Conservation (phyloP, 2,329 filamentous ascomycete genomes). For the Sporothrix phasma region DNA sequence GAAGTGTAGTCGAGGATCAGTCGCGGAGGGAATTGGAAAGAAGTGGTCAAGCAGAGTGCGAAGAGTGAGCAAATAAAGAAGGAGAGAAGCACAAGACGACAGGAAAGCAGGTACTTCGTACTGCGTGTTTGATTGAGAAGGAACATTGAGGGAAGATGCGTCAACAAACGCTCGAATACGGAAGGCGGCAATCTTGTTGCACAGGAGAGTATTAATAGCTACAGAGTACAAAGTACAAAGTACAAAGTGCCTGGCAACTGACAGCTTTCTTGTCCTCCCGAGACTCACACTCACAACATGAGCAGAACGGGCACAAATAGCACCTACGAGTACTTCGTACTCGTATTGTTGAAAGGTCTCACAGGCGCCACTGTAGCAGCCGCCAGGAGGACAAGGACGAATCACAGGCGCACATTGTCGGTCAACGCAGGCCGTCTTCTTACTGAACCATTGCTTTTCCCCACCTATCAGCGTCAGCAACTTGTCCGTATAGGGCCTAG, state of each 20-base stretch:
- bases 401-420: background rate
- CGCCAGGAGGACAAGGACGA: background rate
- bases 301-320: too few relatives aligned
- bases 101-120: background rate
- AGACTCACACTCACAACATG: background rate
- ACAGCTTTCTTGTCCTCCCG: background rate
- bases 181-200: constrained; percentile 5
- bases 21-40: background rate
- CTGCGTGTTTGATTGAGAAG: background rate
- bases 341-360: too few relatives aligned
- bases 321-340: too few relatives aligned
- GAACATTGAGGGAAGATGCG: background rate
- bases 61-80: background rate
- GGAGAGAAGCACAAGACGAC: background rate
- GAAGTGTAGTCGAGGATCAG: background rate
- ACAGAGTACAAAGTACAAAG: too few relatives aligned
- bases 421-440: background rate
- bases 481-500: background rate
- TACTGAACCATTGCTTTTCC: background rate
- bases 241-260: background rate
- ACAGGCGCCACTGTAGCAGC: background rate
- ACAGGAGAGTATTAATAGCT: background rate
- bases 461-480: background rate
- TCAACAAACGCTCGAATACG: constrained; percentile 6
- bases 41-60: too few relatives aligned